Percentiles rank a stretch among this genome's conserved stretches.
These are phyloP conservation scores for Akanthomyces muscarius DNA, from an alignment of 2,329 filamentous ascomycete species.

Conservation along the genomic window DNA sequence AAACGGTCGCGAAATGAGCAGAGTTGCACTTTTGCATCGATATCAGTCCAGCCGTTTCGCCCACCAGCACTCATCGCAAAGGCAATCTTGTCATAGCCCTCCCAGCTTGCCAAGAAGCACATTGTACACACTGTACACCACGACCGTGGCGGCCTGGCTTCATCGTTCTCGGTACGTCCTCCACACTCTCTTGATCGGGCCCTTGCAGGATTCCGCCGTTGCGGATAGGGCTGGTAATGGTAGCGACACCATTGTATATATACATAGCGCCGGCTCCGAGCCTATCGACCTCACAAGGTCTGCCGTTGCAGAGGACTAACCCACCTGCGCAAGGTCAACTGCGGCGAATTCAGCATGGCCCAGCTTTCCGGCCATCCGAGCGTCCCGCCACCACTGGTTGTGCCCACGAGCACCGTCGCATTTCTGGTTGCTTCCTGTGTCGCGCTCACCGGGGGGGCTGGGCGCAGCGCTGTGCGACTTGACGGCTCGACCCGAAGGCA, in stretches of 20 bases:
- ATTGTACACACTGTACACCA: no score
- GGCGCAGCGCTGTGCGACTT: background rate
- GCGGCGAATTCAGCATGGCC: background rate
- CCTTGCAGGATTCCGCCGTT: background rate
- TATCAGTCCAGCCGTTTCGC: background rate
- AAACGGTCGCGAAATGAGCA: no score
- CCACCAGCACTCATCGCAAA: background rate
- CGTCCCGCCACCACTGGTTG: constrained; percentile 5
- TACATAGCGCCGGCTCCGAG: background rate
- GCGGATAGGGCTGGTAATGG: background rate
- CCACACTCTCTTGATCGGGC: background rate
- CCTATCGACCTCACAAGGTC: background rate
- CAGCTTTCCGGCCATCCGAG: background rate
- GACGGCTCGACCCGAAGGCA: background rate
- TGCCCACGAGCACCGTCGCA: background rate
- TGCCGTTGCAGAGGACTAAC: background rate
- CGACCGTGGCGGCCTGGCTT: background rate
- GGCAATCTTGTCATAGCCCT: background rate
- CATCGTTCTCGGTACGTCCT: background rate
- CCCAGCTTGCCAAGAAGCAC: background rate
- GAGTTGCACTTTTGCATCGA: background rate
- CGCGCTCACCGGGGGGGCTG: background rate
- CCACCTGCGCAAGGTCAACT: background rate
- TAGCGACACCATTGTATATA: background rate
- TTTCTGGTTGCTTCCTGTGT: background rate